Evolutionary conservation across 495 filamentous ascomycete genomes (phyloP), one percentile per base, ranked within the genome.

Genomic region (Amniculicola lignicola): DNA sequence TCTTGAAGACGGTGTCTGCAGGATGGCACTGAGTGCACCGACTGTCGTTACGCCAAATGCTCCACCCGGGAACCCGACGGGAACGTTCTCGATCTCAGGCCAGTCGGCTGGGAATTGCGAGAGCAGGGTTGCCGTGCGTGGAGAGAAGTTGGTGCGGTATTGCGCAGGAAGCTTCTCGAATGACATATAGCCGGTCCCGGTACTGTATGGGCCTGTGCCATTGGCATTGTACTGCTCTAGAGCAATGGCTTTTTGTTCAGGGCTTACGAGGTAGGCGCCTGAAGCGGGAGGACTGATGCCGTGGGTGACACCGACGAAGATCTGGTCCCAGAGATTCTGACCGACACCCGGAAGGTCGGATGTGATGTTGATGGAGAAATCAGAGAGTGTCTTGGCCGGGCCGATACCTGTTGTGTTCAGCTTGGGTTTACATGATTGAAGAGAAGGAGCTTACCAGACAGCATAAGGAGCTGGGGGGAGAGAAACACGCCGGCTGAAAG

Each of bases 261-360:
- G 29, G 19, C 3, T 23, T 12, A 24, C 44, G 16, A 51, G 36
- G 31, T 51, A 40, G 16, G 23, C 15, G 5, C 43, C 27, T 15
- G 37, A 22, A 12, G 19, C 35, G n/a, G 51, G 35, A 4, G 57
- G 24, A 25, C 54, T 55, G 36, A 69, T 59, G 22, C 36, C 33
- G 41, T 57, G 36, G 18, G 27, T 25, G 5, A 55, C 21, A 12
- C 45, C 47, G 35, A 63, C 38, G 45, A 60, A 41, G 14, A 62
- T 51, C 3, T 66, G 60, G 45, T 71, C 69, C 53, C 51, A 55
- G 43, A 70, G 40, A 31, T 67, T 66, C 46, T 69, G 61, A 21
- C 69, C 67, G 0, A 88, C 84, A n/a, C 79, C 81, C 0, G 82
- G 80, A 0, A 81, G 71, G 57, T 85, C 75, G 24, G 69, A 54